These are phyloP conservation scores for Colletotrichum sublineola DNA, from an alignment of 2,329 filamentous ascomycete genomes.

Conservation along the genomic window DNA sequence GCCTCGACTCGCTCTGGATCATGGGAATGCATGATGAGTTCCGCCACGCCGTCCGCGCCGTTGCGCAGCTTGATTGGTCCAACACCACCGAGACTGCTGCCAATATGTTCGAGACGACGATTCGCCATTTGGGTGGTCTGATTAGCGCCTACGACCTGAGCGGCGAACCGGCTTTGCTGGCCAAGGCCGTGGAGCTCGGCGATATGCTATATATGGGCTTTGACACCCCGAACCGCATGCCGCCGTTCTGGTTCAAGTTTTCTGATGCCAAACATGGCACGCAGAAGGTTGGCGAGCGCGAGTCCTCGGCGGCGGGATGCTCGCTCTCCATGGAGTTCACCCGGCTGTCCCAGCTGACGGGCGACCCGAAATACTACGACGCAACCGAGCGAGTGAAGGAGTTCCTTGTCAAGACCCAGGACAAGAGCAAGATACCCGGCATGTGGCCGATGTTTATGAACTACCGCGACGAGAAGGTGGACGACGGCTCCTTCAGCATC, in stretches of 20 bases:
- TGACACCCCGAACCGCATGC: conserved; percentile 68
- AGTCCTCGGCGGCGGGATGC: conserved; percentile 65
- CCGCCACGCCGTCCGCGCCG: conserved; percentile 61
- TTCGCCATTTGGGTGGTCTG: conserved; percentile 66
- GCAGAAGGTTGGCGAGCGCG: conserved; percentile 53
- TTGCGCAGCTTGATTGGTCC: conserved; percentile 68
- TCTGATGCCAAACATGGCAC: conserved; percentile 54
- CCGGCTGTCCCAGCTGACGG: conserved; percentile 79
- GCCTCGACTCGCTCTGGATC: conserved; percentile 71
- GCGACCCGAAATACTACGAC: conserved; percentile 80
- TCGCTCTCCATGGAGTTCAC: conserved; percentile 82
- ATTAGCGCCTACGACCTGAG: conserved; percentile 67
- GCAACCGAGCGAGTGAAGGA: conserved; percentile 81
- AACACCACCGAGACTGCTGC: conserved; percentile 61
- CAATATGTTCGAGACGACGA: conserved; percentile 74
- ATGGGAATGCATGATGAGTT: conserved; percentile 71
- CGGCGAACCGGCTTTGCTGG: conserved; percentile 59
- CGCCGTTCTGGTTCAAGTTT: conserved; percentile 62
- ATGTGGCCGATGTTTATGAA: conserved; percentile 79
- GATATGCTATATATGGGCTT: conserved; percentile 67
- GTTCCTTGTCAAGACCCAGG: conserved; percentile 74
- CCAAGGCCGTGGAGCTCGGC: conserved; percentile 66
- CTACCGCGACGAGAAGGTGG: conserved; percentile 65
- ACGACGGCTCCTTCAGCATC: conserved; percentile 57
- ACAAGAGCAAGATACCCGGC: conserved; percentile 76